Evolutionary conservation across 495 filamentous ascomycete genomes (phyloP), one percentile per base, ranked within the genome.

Genomic region (Elasticomyces elasticus): DNA sequence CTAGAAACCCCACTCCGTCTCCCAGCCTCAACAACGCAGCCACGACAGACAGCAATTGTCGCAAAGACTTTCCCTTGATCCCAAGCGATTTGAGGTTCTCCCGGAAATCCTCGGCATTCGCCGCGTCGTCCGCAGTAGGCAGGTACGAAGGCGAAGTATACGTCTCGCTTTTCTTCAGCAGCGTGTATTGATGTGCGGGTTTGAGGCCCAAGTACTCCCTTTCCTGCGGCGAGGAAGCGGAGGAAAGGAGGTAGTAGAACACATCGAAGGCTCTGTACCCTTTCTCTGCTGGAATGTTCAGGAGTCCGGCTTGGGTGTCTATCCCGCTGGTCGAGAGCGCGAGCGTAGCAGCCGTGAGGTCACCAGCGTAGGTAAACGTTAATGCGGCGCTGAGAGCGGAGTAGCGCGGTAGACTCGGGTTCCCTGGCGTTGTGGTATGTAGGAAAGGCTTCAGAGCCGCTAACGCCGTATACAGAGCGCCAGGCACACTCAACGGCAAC

Each of bases 251-350:
- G 60, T 96, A 97, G 71, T 98, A 98, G 67, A 97, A 98, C 25
- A 90, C 94, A 64, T 98, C 90, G 62, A 97, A 98, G n/a, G 91
- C 92, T 53, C 92, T 82, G 64, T 86, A 89, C 20, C 94, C 92
- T 6, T 80, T 54, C 64, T 94, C 81, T 0, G 79, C 67, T 0
- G 92, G 87, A 24, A 97, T 78, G 33, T 88, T 80, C 25, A 97
- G 75, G 22, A 98, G 74, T 22, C 92, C 92, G 54, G 81, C 80
- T 11, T 74, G 67, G 7, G 89, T 89, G 66, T 97, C 87, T 55
- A 97, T 85, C 20, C 92, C 92, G 23, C 88, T 85, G 13, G 86
- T 84, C 0, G 91, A 92, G 10, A 97, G 71, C 7, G 88, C 80
- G 40, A 96, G 69, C 19, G 82, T 77, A 7, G 88, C 84, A 0